Evolutionary conservation across 2,329 filamentous ascomycete genomes (phyloP).

Genomic region (Drechmeria coniospora): DNA sequence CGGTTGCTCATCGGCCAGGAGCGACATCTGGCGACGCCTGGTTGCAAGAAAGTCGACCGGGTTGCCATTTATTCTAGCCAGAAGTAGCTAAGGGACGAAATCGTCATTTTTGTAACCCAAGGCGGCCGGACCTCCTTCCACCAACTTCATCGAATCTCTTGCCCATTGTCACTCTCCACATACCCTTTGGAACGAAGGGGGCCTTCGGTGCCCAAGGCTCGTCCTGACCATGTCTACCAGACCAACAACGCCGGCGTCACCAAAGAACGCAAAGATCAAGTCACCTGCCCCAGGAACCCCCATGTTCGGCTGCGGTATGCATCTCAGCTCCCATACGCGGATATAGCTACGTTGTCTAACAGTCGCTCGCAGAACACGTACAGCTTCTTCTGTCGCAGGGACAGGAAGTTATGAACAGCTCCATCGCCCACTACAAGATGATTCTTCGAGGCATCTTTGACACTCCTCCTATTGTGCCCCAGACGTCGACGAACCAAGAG

Average conservation of each 20-base stretch:
- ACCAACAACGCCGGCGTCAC: constrained; percentile 34
- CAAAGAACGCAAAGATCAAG: constrained; percentile 45
- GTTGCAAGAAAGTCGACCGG: no score
- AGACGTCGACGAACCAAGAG: constrained; percentile 46
- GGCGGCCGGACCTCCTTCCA: no score
- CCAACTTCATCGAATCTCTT: no score
- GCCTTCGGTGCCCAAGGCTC: no score
- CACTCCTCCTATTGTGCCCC: constrained; percentile 45
- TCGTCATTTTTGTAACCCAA: no score
- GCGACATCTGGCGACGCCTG: no score
- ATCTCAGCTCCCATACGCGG: constrained; percentile 13
- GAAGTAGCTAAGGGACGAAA: no score
- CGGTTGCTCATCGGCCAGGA: no score
- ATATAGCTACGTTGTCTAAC: constrained; percentile 3
- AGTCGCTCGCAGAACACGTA: constrained; percentile 45
- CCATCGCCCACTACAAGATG: constrained; percentile 56
- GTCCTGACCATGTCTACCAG: constrained; percentile 31
- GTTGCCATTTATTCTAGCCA: no score
- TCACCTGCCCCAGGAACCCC: constrained; percentile 41
- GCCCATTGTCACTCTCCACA: no score
- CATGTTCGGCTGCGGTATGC: constrained; percentile 50
- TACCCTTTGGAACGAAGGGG: no score
- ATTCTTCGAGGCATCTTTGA: constrained; percentile 59
- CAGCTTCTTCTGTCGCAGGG: constrained; percentile 47
- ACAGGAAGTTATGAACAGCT: constrained; percentile 50